phyloP scores from a whole-genome alignment of 352 stramenopile genomes.

The Pythium vanterpoolii region DNA sequence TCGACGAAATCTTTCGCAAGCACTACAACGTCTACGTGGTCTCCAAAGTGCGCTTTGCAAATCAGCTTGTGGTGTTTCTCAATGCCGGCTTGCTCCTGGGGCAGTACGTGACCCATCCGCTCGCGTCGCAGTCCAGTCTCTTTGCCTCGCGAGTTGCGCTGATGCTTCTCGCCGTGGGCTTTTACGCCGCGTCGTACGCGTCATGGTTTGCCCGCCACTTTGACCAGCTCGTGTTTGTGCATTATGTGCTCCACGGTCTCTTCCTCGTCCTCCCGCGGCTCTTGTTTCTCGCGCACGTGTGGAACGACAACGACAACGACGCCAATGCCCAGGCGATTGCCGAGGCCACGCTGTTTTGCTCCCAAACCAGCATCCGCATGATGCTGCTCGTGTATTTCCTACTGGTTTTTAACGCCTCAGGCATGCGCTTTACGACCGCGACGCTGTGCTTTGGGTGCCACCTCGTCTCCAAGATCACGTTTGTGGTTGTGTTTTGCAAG shows the following conservation, averaged over 20 bases:
- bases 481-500: conserved; percentile 50
- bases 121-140: conserved; percentile 25
- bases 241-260: conserved; percentile 54
- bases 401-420: conserved; percentile 56
- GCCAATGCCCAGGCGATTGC: conserved; percentile 20
- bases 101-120: conserved; percentile 40
- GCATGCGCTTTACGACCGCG: conserved; percentile 65
- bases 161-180: conserved; percentile 36
- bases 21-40: conserved; percentile 75
- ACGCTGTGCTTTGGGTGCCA: conserved; percentile 46
- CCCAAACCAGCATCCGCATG: conserved; percentile 51
- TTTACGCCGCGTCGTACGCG: conserved; percentile 41
- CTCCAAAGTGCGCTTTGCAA: conserved; percentile 55
- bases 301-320: conserved; percentile 27
- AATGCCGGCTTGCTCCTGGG: conserved; percentile 44
- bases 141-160: conserved; percentile 41
- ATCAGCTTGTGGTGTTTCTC: conserved; percentile 44
- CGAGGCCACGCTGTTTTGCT: conserved; percentile 42
- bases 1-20: conserved; percentile 71
- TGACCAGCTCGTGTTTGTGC: conserved; percentile 39
- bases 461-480: conserved; percentile 41
- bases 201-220: conserved; percentile 46
- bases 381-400: conserved; percentile 57
- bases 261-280: conserved; percentile 46
- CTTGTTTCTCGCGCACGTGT: conserved; percentile 33